These are phyloP conservation scores for Amniculicola lignicola DNA, from an alignment of 495 filamentous ascomycete species.

Conservation along the genomic window DNA sequence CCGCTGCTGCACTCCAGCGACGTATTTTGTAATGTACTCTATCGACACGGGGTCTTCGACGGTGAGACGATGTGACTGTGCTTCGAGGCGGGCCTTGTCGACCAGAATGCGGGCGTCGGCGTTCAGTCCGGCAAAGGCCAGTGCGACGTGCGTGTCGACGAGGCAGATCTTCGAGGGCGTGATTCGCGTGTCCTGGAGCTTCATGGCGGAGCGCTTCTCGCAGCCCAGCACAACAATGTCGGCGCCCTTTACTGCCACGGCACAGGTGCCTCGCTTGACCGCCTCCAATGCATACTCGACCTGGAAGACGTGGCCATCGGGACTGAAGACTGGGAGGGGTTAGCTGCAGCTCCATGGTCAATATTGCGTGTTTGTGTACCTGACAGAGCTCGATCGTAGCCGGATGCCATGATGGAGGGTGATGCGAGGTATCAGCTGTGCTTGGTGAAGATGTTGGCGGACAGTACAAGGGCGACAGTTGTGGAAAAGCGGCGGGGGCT, in stretches of 20 bases:
- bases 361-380: conserved; percentile 31
- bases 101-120: conserved; percentile 96
- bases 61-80: conserved; percentile 95
- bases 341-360: conserved; percentile 9
- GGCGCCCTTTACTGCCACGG: conserved; percentile 92
- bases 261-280: conserved; percentile 97
- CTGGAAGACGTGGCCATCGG: conserved; percentile 98
- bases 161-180: conserved; percentile 96
- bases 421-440: not conserved
- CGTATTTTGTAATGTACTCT: conserved; percentile 99
- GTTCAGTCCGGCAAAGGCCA: conserved; percentile 95
- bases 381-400: conserved; percentile 46
- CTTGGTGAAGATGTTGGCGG: not conserved
- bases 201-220: conserved; percentile 98
- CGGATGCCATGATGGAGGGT: conserved; percentile 38
- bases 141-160: conserved; percentile 90
- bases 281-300: conserved; percentile 99
- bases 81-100: conserved; percentile 94
- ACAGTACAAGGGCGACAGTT: not conserved
- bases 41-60: conserved; percentile 96
- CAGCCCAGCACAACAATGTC: conserved; percentile 95
- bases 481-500: no score
- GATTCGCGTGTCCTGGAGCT: conserved; percentile 98
- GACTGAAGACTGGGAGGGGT: conserved; percentile 54
- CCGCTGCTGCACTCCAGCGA: conserved; percentile 93